Evolutionary conservation across 805 yeast genomes (phyloP).

Genomic region (Wickerhamomyces bovis): DNA sequence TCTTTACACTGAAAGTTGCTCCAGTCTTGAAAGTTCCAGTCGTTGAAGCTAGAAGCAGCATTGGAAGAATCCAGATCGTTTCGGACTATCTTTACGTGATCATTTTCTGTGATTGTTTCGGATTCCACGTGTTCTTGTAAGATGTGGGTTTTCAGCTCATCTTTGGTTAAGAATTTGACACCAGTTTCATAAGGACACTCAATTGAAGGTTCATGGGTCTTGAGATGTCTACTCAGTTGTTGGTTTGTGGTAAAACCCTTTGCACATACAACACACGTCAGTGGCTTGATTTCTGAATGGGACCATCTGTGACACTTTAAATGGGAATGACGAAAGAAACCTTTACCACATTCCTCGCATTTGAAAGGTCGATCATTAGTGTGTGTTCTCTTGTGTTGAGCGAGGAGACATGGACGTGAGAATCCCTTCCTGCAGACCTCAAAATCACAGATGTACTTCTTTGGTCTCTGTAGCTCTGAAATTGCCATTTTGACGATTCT

Average conservation of each 20-base stretch:
- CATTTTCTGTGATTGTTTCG: background rate
- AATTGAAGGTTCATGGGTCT: constrained; percentile 34
- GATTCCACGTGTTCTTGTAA: background rate
- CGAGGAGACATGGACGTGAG: constrained; percentile 46
- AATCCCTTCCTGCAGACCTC: constrained; percentile 47
- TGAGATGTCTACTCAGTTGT: constrained; percentile 53
- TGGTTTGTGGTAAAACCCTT: constrained; percentile 55
- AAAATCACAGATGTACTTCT: constrained; percentile 38
- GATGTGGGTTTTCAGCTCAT: background rate
- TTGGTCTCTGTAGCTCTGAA: constrained; percentile 12
- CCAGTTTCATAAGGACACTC: background rate
- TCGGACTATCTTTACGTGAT: background rate
- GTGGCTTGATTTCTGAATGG: constrained; percentile 50
- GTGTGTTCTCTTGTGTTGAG: constrained; percentile 65
- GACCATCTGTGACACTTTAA: constrained; percentile 66
- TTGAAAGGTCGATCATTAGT: constrained; percentile 66
- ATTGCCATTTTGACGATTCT: background rate
- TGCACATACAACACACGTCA: constrained; percentile 47
- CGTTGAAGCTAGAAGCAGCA: background rate
- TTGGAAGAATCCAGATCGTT: background rate
- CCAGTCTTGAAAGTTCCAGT: background rate
- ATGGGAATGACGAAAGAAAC: constrained; percentile 68
- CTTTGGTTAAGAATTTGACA: background rate
- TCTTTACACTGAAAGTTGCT: background rate
- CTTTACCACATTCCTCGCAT: constrained; percentile 52